Base-by-base conservation (phyloP, 768 basidiomycete species). In the Coprinopsis sp. region DNA sequence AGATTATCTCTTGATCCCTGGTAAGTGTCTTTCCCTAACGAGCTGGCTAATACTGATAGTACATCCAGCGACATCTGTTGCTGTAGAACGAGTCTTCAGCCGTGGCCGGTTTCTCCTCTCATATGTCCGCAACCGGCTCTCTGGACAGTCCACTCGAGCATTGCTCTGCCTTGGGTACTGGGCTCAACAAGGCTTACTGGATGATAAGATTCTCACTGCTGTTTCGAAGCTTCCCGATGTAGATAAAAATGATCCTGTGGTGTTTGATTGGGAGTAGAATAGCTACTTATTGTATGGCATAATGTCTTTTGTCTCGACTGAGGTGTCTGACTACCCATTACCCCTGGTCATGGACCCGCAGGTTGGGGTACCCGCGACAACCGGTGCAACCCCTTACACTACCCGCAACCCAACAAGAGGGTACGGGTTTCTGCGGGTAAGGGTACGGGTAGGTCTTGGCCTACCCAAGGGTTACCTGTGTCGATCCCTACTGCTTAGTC, bases 341-440 rank as follows among this genome's bases (percentile, higher is more conserved):
- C 38, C 38, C 13, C 6, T 7, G 22, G 38, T 12, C 27, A 23
- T 42, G 6, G 10, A 42, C 13, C 27, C 42, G 16, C n/a, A n/a
- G n/a, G 28, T 31, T 21, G n/a, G 4, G 5, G 14, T 24, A 42
- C 42, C 42, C 42, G 14, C 23, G n/a, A n/a, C n/a, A n/a, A 29
- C 29, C 29, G 14, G 12, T n/a, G 11, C 7, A 23, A 39, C 14
- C 42, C 42, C 6, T 21, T 16, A 7, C 22, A 11, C 29, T 23
- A 44, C 42, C 42, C 42, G 27, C 22, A 44, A 25, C 42, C 42
- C 8, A 14, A 16, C 6, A 19, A n/a, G 33, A n/a, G 42, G 42
- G 42, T 44, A 44, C 4, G 42, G 42, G n/a, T n/a, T n/a, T n/a
- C n/a, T n/a, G n/a, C n/a, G n/a, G n/a, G n/a, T n/a, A n/a, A n/a